These are phyloP conservation scores for Colletotrichum orchidophilum DNA, from an alignment of 2,329 filamentous ascomycete genomes.

Conservation along the genomic window DNA sequence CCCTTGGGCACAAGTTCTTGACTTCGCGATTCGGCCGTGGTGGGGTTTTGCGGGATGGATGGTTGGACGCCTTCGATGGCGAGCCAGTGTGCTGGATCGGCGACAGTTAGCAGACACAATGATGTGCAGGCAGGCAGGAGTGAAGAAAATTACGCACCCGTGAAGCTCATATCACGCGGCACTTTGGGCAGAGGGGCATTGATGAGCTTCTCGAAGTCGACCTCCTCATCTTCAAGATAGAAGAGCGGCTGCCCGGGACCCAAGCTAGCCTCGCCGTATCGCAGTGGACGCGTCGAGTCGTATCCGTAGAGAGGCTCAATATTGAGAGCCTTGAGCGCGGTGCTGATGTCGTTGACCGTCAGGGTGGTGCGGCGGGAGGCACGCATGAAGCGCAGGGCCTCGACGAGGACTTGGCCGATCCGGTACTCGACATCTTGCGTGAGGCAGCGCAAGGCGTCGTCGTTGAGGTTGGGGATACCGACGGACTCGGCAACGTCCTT, in stretches of 20 bases:
- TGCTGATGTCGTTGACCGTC: constrained; percentile 87
- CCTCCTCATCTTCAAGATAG: constrained; percentile 98
- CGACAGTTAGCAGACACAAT: constrained; percentile 33
- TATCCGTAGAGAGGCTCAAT: constrained; percentile 97
- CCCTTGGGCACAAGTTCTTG: constrained; percentile 92
- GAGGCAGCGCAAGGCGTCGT: constrained; percentile 87
- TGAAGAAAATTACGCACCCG: constrained; percentile 63
- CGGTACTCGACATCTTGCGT: constrained; percentile 96
- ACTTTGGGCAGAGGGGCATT: constrained; percentile 96
- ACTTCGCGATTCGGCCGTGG: constrained; percentile 81
- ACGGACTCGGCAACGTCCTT: constrained; percentile 96
- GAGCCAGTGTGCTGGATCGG: constrained; percentile 84
- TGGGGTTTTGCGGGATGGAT: constrained; percentile 95
- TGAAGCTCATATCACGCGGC: constrained; percentile 90
- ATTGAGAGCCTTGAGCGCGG: constrained; percentile 86
- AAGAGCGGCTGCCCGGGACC: constrained; percentile 94
- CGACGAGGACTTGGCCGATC: constrained; percentile 90
- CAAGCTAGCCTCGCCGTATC: constrained; percentile 92
- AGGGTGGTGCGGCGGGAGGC: constrained; percentile 86
- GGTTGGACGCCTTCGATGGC: constrained; percentile 98
- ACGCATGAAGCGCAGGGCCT: constrained; percentile 96
- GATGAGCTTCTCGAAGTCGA: constrained; percentile 98
- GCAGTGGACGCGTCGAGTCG: constrained; percentile 86
- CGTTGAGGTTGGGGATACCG: constrained; percentile 81
- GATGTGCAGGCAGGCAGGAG: neutral